Evolutionary conservation across 2,329 filamentous ascomycete species (phyloP), one percentile per base, ranked within the genome.

Genomic region (Ceratocystis destructans): DNA sequence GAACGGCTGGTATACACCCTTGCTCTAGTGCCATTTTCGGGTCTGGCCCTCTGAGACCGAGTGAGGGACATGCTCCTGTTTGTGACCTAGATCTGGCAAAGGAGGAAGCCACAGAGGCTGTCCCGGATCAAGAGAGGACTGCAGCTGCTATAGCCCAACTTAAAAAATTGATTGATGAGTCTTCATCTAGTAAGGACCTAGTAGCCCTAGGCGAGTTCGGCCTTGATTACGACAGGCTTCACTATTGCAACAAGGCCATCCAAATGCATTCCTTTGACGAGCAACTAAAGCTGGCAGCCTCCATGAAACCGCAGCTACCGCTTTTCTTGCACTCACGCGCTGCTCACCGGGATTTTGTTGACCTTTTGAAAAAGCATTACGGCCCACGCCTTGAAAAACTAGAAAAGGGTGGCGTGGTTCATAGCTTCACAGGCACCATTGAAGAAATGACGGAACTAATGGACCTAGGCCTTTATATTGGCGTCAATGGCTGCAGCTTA

Each of bases 401-500:
- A 15, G 85, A 87, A 25, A 87, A 83, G 71, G 83, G 87, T 20
- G 94, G 89, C 15, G 84, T 97, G 17, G 94, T 99, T 65, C 94
- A 99, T 77, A 93, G 88, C 73, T 99, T 99, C 72, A 99, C 94
- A 0, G 94, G 94, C 2, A 90, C 90, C 0, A 76, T 85, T 15
- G 89, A 88, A 66, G 94, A 96, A 76, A 93, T 96, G 87, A 78
- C 82, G 66, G 84, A 89, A 70, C 78, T 97, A 66, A 85, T 95
- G 71, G 85, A 84, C 1, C 75, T 95, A 59, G 93, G 92, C 0
- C 83, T 96, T 65, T 87, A 96, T 75, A 86, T 99, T 68, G 93
- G 94, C n/a, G 84, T 96, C 68, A 99, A 99, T 73, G 94, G 94
- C 3, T 99, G 94, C 76, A 95, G 89, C 72, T 83, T 99, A 79